These are phyloP conservation scores for Penicillium turbatum DNA, from an alignment of 495 filamentous ascomycete species.

Conservation along the genomic window DNA sequence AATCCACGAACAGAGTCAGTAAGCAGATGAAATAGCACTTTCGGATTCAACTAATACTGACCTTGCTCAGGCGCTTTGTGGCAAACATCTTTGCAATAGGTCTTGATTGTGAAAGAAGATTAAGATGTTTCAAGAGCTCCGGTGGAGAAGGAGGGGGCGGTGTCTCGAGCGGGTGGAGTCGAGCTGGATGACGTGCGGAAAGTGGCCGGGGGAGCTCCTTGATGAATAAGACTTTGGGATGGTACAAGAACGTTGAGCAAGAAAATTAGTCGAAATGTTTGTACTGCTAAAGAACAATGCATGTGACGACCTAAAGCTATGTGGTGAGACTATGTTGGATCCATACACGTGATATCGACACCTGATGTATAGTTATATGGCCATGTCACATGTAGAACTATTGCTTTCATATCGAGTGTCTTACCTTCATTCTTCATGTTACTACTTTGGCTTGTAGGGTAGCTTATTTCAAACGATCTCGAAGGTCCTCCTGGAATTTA, in stretches of 20 bases:
- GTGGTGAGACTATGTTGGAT: not conserved
- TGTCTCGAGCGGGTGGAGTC: constrained; percentile 2
- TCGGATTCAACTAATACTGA: constrained; percentile 9
- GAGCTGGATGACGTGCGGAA: constrained; percentile 7
- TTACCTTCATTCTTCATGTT: too few relatives aligned
- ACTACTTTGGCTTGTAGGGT: too few relatives aligned
- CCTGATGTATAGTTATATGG: not conserved
- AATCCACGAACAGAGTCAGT: constrained; percentile 7
- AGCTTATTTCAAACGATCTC: too few relatives aligned
- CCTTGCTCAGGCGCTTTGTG: constrained; percentile 47
- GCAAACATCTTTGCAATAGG: constrained; percentile 38
- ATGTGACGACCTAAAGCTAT: not conserved
- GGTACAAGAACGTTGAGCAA: not conserved
- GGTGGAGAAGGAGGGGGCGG: constrained; percentile 8
- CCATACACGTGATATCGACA: constrained; percentile 2
- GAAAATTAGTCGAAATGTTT: not conserved
- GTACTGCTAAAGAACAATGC: not conserved
- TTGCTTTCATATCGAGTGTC: not conserved
- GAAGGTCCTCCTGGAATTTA: too few relatives aligned
- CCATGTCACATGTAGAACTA: not conserved
- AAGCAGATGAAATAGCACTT: not conserved
- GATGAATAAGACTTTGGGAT: not conserved
- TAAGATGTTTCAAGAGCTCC: not conserved
- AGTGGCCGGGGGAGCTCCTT: not conserved
- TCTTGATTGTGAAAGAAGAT: not conserved